phyloP scores from a whole-genome alignment of 306 rosid genomes.

The Rosa lucieae region DNA sequence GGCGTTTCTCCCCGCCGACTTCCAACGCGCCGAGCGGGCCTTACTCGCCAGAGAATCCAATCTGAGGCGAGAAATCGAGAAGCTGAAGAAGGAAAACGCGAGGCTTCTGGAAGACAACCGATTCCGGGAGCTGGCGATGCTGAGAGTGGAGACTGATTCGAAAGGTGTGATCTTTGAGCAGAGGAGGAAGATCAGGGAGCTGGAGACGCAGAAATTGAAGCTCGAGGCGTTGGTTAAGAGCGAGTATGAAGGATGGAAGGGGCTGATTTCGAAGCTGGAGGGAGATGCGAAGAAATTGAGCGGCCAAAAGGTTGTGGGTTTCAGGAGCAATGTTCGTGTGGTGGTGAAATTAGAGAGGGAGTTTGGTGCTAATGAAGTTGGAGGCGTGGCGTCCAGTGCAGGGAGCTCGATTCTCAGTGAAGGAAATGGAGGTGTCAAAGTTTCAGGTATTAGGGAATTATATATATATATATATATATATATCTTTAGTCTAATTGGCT shows the following conservation, averaged over 20 bases:
- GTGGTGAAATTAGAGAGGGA: background rate
- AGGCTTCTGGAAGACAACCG: background rate
- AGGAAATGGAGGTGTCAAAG: background rate
- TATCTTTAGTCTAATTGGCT: background rate
- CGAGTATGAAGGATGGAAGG: background rate
- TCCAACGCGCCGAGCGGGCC: background rate
- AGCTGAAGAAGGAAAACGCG: background rate
- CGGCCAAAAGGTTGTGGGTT: no score
- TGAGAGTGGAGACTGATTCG: background rate
- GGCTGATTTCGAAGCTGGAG: background rate
- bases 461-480: background rate
- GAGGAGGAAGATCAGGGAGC: conserved; percentile 5
- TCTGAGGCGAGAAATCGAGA: background rate
- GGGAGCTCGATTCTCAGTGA: background rate
- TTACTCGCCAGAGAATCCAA: background rate
- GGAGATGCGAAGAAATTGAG: background rate
- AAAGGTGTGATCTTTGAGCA: conserved; percentile 6
- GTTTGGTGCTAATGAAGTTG: background rate
- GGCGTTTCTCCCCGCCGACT: background rate
- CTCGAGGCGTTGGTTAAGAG: background rate
- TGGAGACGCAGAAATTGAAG: conserved; percentile 16
- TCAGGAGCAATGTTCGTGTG: background rate
- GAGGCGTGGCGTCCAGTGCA: background rate
- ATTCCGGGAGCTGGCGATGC: background rate
- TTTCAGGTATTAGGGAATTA: conserved; percentile 1